A percentile compares a stretch with the other conserved stretches of the same genome.
Evolutionary conservation across 768 basidiomycete genomes (phyloP).

Genomic region (Rhodotorula babjevae): DNA sequence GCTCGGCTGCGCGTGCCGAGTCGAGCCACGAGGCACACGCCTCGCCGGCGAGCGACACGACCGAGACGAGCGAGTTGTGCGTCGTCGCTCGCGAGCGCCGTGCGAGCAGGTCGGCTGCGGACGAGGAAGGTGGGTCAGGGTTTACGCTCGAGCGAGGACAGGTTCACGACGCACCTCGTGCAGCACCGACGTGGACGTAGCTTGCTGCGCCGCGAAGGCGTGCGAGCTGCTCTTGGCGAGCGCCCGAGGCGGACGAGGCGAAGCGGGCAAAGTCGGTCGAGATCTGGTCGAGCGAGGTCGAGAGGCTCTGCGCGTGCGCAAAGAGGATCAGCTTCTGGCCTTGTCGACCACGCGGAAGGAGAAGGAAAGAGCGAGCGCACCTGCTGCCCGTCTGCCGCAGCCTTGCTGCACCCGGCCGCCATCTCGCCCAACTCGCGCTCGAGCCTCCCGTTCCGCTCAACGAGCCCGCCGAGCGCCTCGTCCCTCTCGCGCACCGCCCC

Average conservation of each 20-base stretch:
- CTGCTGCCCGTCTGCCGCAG: neutral
- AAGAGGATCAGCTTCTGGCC: neutral
- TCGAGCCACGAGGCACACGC: neutral
- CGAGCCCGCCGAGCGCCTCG: neutral
- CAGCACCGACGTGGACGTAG: neutral
- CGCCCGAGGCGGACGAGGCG: neutral
- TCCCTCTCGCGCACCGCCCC: neutral
- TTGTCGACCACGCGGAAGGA: too few relatives aligned
- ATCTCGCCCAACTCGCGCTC: neutral
- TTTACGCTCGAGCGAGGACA: too few relatives aligned
- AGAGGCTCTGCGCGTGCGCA: neutral
- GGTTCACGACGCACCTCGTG: neutral
- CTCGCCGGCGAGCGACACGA: slow-evolving; percentile 1
- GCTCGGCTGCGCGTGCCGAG: neutral
- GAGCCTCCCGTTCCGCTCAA: neutral
- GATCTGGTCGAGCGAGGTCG: neutral
- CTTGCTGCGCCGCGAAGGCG: neutral
- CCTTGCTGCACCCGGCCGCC: neutral
- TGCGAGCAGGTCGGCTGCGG: neutral
- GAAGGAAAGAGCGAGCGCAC: neutral
- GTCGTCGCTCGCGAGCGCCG: too few relatives aligned
- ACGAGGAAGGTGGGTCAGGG: too few relatives aligned
- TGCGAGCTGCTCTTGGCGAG: neutral
- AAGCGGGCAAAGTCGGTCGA: neutral
- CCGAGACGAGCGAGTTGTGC: neutral